Evolutionary conservation across 176 grass and related monocot species (phyloP).

Genomic region (Raddia guianensis): DNA sequence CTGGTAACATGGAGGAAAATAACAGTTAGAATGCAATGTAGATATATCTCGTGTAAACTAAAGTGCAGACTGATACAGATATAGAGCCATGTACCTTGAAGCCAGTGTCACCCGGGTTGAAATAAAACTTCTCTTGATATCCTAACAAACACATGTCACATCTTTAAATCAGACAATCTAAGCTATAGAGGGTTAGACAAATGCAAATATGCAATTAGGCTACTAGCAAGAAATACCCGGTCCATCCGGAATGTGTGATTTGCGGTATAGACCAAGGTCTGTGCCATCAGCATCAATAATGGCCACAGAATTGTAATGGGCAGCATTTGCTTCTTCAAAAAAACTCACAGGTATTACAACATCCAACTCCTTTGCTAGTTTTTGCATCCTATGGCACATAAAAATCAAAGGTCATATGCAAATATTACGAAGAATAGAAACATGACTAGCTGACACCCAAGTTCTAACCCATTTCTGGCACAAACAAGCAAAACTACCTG

Average conservation of each 20-base stretch:
- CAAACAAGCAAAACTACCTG: conserved; percentile 50
- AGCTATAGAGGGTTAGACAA: background rate
- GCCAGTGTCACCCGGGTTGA: conserved; percentile 88
- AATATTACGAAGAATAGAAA: conserved; percentile 14
- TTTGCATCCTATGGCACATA: conserved; percentile 70
- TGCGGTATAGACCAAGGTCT: conserved; percentile 93
- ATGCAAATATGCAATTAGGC: background rate
- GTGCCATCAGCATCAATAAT: conserved; percentile 90
- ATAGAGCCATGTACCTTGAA: conserved; percentile 65
- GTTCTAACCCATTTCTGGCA: background rate
- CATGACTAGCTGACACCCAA: conserved; percentile 7
- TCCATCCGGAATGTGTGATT: conserved; percentile 96
- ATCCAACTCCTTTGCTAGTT: conserved; percentile 86
- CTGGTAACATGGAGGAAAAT: conserved; percentile 10
- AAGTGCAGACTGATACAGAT: background rate
- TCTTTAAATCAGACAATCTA: conserved; percentile 2
- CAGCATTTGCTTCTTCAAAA: conserved; percentile 95
- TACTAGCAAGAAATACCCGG: conserved; percentile 55
- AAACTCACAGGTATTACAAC: conserved; percentile 91
- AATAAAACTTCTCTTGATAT: conserved; percentile 98
- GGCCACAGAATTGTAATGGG: conserved; percentile 96
- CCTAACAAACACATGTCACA: conserved; percentile 49
- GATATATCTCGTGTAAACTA: conserved; percentile 14
- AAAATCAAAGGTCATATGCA: background rate
- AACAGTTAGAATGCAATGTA: background rate